Base-by-base conservation (phyloP, 768 basidiomycete genomes). In the Postia placenta region DNA sequence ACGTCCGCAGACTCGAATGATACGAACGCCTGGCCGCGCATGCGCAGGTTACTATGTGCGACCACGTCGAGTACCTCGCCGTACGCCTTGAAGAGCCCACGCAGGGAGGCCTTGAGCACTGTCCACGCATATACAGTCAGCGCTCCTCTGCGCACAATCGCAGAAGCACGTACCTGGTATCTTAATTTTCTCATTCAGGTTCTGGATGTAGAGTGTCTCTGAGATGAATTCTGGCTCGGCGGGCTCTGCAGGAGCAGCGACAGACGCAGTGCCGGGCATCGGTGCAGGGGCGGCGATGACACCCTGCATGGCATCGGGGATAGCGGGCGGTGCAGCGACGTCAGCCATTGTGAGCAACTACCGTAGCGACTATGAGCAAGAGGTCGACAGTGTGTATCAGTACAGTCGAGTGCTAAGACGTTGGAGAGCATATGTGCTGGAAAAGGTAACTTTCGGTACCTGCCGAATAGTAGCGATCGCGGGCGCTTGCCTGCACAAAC, bases 1-100 rank as follows among this genome's bases (percentile, higher is more conserved):
- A 79, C 78, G 50, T 97, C 92, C 45, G 82, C 73, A 27, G 82
- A 82, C 49, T 76, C 76, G 66, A 99, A 96, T 30, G 90, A 92
- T 30, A 99, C 91, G 63, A 99, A 99, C 3, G 96, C 96, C 69
- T 99, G 96, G 14, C 96, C 96, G 33, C 96, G 79, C 96, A 99
- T 99, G 33, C 96, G 83, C 52, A 99, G 69, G 72, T 96, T 98
- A 45, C 75, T 70, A 66, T 99, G 96, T 9, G 94, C 93, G 17
- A 93, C 87, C n/a, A 99, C 92, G 62, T 95, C 92, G 23, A 97
- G 69, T 15, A 99, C 87, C 53, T 89, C 85, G 11, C 93, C 92
- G 60, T 97, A 99, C 12, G 85, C 78, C 66, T 92, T 92, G 77
- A 99, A 98, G 25, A 99, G 74, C 27, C 86, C 86, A 11, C 80